Evolutionary conservation across 176 grass and related monocot genomes (phyloP).

Genomic region (Elymus sibiricus): DNA sequence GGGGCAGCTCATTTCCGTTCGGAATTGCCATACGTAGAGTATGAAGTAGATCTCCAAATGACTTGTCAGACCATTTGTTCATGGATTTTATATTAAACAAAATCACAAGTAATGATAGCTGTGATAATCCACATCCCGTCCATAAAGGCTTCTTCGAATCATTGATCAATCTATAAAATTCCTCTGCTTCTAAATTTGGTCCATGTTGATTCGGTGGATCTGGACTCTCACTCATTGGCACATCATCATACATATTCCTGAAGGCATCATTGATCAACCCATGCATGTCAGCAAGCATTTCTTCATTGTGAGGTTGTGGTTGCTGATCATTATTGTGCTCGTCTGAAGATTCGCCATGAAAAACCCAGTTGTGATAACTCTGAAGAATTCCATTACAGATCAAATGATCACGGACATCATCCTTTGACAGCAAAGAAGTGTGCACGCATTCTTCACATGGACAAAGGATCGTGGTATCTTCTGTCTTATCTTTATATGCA

Average conservation of each 20-base stretch:
- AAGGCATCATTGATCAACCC: not conserved
- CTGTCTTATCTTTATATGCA: conserved; percentile 5
- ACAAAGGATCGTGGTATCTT: not conserved
- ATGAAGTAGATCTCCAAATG: not conserved
- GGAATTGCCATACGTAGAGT: not conserved
- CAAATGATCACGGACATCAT: not conserved
- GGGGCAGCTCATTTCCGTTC: not conserved
- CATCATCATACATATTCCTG: too few relatives aligned
- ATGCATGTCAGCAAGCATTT: not conserved
- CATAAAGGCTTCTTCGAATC: not conserved
- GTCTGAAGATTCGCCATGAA: not conserved
- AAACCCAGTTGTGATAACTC: not conserved
- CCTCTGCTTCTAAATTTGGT: conserved; percentile 4
- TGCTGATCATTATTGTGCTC: not conserved
- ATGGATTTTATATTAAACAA: conserved; percentile 23
- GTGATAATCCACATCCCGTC: not conserved
- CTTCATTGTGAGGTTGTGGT: not conserved
- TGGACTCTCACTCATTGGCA: too few relatives aligned
- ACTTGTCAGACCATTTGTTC: conserved; percentile 1
- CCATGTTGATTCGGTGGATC: not conserved
- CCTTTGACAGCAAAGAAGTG: not conserved
- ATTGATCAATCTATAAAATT: not conserved
- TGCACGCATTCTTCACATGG: not conserved
- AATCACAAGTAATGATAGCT: not conserved
- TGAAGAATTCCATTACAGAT: not conserved